Base-by-base conservation (phyloP, 371 early-diverging fungal species). In the Enterospora canceri region DNA sequence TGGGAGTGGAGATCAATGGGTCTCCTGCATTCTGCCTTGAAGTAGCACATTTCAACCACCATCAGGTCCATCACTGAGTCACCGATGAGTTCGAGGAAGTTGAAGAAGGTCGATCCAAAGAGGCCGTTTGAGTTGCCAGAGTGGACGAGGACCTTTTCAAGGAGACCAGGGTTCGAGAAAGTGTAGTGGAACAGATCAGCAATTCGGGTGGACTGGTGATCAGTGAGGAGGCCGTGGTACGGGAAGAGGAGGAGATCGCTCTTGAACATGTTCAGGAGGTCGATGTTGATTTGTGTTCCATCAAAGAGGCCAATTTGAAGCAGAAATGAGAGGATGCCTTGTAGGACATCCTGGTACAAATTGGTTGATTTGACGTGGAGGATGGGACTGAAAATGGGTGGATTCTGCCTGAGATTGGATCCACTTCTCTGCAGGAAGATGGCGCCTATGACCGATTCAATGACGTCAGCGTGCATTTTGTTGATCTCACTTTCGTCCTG, bases 71-170 rank as follows among this genome's bases (percentile, higher is more conserved):
- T 26, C 15, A 64, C n/a, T 34, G 59, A 68, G 32, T 76, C 76
- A 19, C 76, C 76, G 26, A 73, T 15, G 2, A 76, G 32, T 58
- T 76, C 76, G 24, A 76, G 35, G 8, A 35, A 53, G 12, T 76
- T 34, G 35, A 73, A 76, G 53, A 30, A n/a, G 18, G 33, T 34
- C 15, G 67, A 56, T 1, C 62, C 67, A 55, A 73, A n/a, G n/a
- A n/a, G n/a, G n/a, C n/a, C n/a, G n/a, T n/a, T n/a, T n/a, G n/a
- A n/a, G n/a, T n/a, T n/a, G n/a, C n/a, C n/a, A n/a, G n/a, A n/a
- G n/a, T n/a, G n/a, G n/a, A 76, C 68, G 30, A 73, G 15, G 2
- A 72, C 76, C 51, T 62, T 76, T 35, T 76, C 76, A 24, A 76
- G 19, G 1, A 65, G 40, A 15, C 70, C 70, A 33, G 29, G 48